phyloP scores from a whole-genome alignment of 192 early-diverging fungal species.

The Coemansia sp. region DNA sequence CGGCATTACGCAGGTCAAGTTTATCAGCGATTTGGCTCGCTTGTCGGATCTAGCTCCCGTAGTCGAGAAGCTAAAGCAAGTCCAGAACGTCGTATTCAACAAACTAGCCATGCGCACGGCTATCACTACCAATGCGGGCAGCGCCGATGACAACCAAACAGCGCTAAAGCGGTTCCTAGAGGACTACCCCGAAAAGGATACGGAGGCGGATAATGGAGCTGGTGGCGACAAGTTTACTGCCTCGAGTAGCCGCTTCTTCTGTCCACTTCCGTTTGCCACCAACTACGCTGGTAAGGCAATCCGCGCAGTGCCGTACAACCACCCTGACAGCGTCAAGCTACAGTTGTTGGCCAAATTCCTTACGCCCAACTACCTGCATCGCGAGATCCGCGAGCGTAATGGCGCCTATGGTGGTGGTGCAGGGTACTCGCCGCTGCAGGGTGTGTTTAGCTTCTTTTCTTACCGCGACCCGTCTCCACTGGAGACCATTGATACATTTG shows the following conservation, averaged over 20 bases:
- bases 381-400: slow-evolving; percentile 95
- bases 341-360: slow-evolving; percentile 81
- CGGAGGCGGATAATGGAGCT: not conserved
- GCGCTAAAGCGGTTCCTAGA: slow-evolving; percentile 36
- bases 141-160: slow-evolving; percentile 34
- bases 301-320: slow-evolving; percentile 81
- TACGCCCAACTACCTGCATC: slow-evolving; percentile 87
- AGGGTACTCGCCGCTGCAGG: slow-evolving; percentile 67
- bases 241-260: slow-evolving; percentile 66
- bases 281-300: slow-evolving; percentile 79
- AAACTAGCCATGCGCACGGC: slow-evolving; percentile 43
- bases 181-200: slow-evolving; percentile 21
- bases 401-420: slow-evolving; percentile 97
- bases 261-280: slow-evolving; percentile 80
- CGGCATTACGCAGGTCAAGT: slow-evolving; percentile 74
- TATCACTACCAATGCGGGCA: slow-evolving; percentile 35
- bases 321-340: slow-evolving; percentile 75
- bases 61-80: slow-evolving; percentile 59
- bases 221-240: slow-evolving; percentile 38
- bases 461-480: slow-evolving; percentile 87
- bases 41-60: slow-evolving; percentile 62
- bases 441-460: slow-evolving; percentile 84
- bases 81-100: slow-evolving; percentile 51
- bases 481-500: slow-evolving; percentile 74
- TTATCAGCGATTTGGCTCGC: slow-evolving; percentile 72